phyloP scores from a whole-genome alignment of 148 eudicot species.

The Rhododendron kiyosumense region DNA sequence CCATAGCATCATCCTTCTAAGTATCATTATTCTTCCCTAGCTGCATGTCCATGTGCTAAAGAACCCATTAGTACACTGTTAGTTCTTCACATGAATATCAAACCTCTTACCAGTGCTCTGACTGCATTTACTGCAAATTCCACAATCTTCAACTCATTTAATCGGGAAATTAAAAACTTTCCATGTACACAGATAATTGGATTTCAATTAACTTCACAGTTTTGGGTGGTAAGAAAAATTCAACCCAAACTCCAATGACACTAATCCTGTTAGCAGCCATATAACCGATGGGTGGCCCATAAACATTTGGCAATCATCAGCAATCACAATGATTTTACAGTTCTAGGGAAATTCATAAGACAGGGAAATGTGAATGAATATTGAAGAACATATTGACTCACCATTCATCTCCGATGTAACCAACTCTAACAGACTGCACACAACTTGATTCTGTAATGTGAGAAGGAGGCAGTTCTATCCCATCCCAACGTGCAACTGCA shows the following conservation, averaged over 20 bases:
- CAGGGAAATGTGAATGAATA: neutral
- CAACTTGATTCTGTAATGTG: slow-evolving; percentile 18
- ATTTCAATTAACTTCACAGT: neutral
- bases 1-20: too few species aligned
- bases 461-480: slow-evolving; percentile 29
- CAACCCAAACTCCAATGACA: neutral
- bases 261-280: neutral
- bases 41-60: neutral
- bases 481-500: slow-evolving; percentile 80
- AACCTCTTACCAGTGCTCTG: neutral
- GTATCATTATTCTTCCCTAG: too few species aligned
- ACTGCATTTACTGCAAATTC: neutral
- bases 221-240: neutral
- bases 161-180: neutral
- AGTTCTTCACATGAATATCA: neutral
- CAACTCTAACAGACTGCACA: slow-evolving; percentile 35
- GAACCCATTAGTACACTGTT: neutral
- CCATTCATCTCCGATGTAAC: slow-evolving; percentile 86
- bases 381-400: slow-evolving; percentile 29
- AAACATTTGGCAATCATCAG: neutral
- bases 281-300: neutral
- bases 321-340: neutral
- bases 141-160: neutral
- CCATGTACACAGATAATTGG: neutral
- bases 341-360: neutral